phyloP scores from a whole-genome alignment of 2,329 filamentous ascomycete species.

The Kalmusia sp. region DNA sequence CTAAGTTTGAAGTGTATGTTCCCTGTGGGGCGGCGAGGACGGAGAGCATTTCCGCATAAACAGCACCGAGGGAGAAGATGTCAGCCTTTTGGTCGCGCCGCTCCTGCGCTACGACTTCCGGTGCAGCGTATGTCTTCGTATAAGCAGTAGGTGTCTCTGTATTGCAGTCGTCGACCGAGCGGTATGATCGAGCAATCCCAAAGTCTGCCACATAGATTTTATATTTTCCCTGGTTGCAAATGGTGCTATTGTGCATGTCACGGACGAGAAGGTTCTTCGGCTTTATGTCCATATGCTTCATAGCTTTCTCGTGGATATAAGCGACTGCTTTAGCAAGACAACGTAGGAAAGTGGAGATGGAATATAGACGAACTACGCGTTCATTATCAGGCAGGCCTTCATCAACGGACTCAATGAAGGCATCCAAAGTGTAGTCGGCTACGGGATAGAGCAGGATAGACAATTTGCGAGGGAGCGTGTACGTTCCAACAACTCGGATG shows the following conservation, averaged over 20 bases:
- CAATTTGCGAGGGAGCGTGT: constrained; percentile 14
- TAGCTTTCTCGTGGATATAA: constrained; percentile 20
- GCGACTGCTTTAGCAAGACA: constrained; percentile 21
- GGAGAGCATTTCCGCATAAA: constrained; percentile 25
- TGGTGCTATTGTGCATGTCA: constrained; percentile 5
- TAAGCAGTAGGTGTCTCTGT: constrained; percentile 20
- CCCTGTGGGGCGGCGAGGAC: constrained; percentile 9
- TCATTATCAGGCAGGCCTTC: not conserved
- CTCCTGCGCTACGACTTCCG: constrained; percentile 24
- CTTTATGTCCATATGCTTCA: constrained; percentile 34
- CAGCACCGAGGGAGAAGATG: constrained; percentile 29
- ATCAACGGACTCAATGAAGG: constrained; percentile 16
- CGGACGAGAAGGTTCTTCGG: constrained; percentile 28
- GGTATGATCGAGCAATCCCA: constrained; percentile 26
- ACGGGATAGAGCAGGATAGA: constrained; percentile 26
- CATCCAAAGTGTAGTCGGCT: constrained; percentile 22
- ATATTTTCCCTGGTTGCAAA: constrained; percentile 11
- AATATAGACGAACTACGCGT: constrained; percentile 3
- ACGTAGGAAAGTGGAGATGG: not conserved
- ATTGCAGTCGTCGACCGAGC: constrained; percentile 17
- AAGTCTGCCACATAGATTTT: constrained; percentile 32
- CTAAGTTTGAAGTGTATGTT: constrained; percentile 6
- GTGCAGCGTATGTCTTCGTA: constrained; percentile 24
- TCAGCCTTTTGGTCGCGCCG: constrained; percentile 21
- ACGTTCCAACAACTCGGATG: constrained; percentile 25